Evolutionary conservation across 2,329 filamentous ascomycete genomes (phyloP).

Genomic region (Pseudogymnoascus verrucosus): DNA sequence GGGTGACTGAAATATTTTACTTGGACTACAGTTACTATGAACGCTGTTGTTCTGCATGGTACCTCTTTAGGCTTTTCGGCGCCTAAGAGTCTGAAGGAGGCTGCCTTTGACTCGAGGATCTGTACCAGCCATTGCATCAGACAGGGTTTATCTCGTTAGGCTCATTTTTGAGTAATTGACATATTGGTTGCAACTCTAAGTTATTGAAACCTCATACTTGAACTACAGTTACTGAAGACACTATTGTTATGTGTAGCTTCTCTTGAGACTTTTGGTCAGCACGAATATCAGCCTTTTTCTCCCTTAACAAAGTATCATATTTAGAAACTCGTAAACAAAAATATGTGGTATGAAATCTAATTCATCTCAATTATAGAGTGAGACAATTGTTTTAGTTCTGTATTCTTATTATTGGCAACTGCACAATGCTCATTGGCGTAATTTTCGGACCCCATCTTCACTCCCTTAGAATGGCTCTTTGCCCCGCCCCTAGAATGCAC

Average conservation of each 20-base stretch:
- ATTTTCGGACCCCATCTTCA: neutral
- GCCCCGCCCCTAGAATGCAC: neutral
- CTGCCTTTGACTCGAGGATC: neutral
- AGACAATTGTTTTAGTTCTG: neutral
- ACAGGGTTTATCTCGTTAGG: neutral
- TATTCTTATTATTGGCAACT: neutral
- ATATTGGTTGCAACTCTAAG: neutral
- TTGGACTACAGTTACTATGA: no score
- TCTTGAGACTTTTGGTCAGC: neutral
- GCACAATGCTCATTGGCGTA: neutral
- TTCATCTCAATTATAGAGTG: neutral
- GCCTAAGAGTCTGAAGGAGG: neutral
- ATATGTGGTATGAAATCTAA: neutral
- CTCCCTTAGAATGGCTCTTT: neutral
- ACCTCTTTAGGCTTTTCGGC: no score
- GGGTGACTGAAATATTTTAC: no score
- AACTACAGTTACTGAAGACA: neutral
- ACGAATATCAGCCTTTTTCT: neutral
- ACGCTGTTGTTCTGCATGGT: no score
- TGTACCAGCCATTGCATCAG: neutral
- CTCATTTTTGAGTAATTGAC: neutral
- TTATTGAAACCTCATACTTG: neutral
- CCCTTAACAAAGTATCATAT: neutral
- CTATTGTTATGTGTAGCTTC: neutral
- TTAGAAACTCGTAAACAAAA: neutral